A percentile compares a stretch with the other conserved stretches of the same genome.
phyloP scores from a whole-genome alignment of 108 stramenopile species.

The Nitzschia inconspicua region DNA sequence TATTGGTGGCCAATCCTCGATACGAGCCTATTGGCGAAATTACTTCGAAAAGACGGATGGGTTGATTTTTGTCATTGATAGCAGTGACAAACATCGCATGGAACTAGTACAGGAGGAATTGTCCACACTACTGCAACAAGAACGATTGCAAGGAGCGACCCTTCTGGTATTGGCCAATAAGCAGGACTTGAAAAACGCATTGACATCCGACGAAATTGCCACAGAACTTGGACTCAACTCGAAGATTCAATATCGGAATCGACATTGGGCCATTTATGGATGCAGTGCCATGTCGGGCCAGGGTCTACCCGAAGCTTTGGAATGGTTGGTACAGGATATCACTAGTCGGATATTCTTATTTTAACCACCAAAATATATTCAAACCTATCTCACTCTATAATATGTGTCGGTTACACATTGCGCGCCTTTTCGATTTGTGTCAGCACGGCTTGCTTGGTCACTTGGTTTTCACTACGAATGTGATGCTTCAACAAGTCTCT shows the following conservation, averaged over 20 bases:
- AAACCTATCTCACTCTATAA: background rate
- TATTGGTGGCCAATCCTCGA: slow-evolving; percentile 98
- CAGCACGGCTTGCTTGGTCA: slow-evolving; percentile 46
- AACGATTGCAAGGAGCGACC: slow-evolving; percentile 96
- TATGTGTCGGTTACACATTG: slow-evolving; percentile 33
- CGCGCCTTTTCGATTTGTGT: slow-evolving; percentile 54
- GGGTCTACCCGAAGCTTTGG: slow-evolving; percentile 91
- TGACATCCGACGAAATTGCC: slow-evolving; percentile 77
- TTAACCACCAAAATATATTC: background rate
- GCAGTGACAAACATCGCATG: slow-evolving; percentile 79
- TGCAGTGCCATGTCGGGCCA: slow-evolving; percentile 96
- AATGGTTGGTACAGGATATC: slow-evolving; percentile 97
- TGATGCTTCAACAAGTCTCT: slow-evolving; percentile 65
- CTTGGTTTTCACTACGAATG: slow-evolving; percentile 47
- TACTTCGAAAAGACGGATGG: slow-evolving; percentile 99
- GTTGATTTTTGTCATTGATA: slow-evolving; percentile 98
- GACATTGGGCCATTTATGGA: slow-evolving; percentile 87
- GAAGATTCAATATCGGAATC: slow-evolving; percentile 54
- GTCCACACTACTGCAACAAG: slow-evolving; percentile 78
- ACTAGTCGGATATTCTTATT: slow-evolving; percentile 92
- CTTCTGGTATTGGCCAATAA: slow-evolving; percentile 98
- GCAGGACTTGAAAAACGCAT: slow-evolving; percentile 91
- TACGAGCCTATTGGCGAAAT: slow-evolving; percentile 99
- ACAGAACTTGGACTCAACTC: slow-evolving; percentile 67
- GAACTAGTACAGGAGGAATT: slow-evolving; percentile 88